Conservation (phyloP, 129 eudicot genomes). For the Rutidosis leptorrhynchoides region DNA sequence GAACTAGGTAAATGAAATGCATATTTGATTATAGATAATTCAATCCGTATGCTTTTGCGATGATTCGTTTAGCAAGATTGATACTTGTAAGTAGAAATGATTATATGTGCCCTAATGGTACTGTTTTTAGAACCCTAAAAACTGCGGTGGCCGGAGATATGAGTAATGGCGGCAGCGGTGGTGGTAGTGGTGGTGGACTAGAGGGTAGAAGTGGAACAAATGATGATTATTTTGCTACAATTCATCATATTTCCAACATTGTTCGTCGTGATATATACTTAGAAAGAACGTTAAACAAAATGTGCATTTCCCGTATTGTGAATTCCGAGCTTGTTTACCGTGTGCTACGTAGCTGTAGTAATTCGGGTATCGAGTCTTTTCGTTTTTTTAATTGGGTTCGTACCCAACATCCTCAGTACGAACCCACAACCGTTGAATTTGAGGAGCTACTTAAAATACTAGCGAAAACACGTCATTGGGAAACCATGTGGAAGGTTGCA, state of each 20-base stretch:
- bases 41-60: conserved; percentile 11
- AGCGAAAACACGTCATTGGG: conserved; percentile 70
- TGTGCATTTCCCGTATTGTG: conserved; percentile 56
- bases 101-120: background rate
- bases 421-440: conserved; percentile 78
- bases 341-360: conserved; percentile 69
- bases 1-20: background rate
- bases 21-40: background rate
- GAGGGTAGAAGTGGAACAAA: conserved; percentile 46
- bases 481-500: conserved; percentile 97
- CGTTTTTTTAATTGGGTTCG: conserved; percentile 95
- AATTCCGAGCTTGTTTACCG: conserved; percentile 88
- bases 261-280: conserved; percentile 81
- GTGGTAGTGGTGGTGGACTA: background rate
- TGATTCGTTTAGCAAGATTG: conserved; percentile 37
- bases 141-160: conserved; percentile 19
- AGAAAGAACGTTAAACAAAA: conserved; percentile 84
- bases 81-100: conserved; percentile 17
- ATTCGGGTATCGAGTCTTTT: conserved; percentile 61
- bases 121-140: conserved; percentile 32
- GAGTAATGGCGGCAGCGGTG: background rate
- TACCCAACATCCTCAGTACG: conserved; percentile 64
- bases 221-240: conserved; percentile 87
- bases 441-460: conserved; percentile 82
- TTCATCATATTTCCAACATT: conserved; percentile 89